Conservation (phyloP, 805 yeast species). For the Candida koratica region DNA sequence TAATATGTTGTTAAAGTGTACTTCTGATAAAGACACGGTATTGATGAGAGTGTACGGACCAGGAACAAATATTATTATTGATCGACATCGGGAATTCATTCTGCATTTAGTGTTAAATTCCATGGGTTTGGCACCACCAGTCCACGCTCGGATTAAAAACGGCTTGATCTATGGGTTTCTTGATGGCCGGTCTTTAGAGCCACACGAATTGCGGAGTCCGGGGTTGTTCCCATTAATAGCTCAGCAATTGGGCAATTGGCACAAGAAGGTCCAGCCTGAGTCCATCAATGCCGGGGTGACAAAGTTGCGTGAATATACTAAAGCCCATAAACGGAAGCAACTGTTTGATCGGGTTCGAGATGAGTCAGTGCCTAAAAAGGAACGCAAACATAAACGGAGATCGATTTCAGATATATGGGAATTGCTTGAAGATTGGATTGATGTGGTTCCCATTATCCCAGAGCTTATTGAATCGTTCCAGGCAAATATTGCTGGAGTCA, state of each 20-base stretch:
- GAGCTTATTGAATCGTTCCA: slow-evolving; percentile 35
- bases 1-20: slow-evolving; percentile 53
- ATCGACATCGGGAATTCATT: slow-evolving; percentile 69
- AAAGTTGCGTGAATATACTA: slow-evolving; percentile 29
- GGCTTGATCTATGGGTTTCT: slow-evolving; percentile 71
- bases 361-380: slow-evolving; percentile 8
- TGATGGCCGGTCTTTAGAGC: slow-evolving; percentile 57
- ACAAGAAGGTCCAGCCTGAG: slow-evolving; percentile 42
- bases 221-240: slow-evolving; percentile 56
- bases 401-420: slow-evolving; percentile 53
- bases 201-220: slow-evolving; percentile 48
- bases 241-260: slow-evolving; percentile 69
- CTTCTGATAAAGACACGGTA: slow-evolving; percentile 36
- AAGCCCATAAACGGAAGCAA: slow-evolving; percentile 11
- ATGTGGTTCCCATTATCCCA: slow-evolving; percentile 51
- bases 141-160: slow-evolving; percentile 64
- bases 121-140: slow-evolving; percentile 61
- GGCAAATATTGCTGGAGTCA: slow-evolving; percentile 25
- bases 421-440: slow-evolving; percentile 58
- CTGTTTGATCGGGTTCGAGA: slow-evolving; percentile 8
- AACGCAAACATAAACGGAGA: slow-evolving; percentile 21
- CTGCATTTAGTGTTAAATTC: slow-evolving; percentile 62
- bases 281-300: slow-evolving; percentile 47
- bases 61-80: slow-evolving; percentile 68
- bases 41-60: slow-evolving; percentile 71